Evolutionary conservation across 2,329 filamentous ascomycete species (phyloP).

Genomic region (Fusarium torreyae): DNA sequence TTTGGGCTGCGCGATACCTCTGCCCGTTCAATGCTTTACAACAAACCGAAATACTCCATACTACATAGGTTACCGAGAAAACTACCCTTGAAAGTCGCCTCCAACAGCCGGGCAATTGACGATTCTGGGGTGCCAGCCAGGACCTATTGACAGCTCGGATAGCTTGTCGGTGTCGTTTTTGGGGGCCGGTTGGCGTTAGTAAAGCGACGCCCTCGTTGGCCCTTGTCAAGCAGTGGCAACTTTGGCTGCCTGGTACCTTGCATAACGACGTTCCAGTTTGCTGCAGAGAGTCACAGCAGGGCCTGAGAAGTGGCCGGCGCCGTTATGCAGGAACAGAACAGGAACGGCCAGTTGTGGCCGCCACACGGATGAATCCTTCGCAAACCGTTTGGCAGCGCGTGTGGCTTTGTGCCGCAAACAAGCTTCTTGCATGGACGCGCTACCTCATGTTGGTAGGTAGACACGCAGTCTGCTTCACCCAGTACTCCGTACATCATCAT

Average conservation of each 20-base stretch:
- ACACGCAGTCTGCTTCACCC: constrained; percentile 8
- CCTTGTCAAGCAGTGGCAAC: constrained; percentile 33
- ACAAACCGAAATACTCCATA: constrained; percentile 16
- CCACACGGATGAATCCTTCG: constrained; percentile 34
- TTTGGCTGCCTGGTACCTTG: constrained; percentile 47
- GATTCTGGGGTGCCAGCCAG: constrained; percentile 30
- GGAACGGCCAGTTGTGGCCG: constrained; percentile 41
- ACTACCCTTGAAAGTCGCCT: constrained; percentile 19
- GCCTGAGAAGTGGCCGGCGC: constrained; percentile 41
- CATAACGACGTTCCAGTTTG: constrained; percentile 43
- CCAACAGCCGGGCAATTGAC: constrained; percentile 34
- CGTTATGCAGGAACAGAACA: constrained; percentile 52
- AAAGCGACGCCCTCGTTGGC: constrained; percentile 35
- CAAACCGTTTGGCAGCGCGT: constrained; percentile 28
- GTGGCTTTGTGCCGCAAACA: constrained; percentile 22
- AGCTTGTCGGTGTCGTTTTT: constrained; percentile 27
- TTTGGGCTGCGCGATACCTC: constrained; percentile 4
- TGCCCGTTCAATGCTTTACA: constrained; percentile 11
- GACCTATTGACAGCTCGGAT: constrained; percentile 33
- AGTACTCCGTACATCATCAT: constrained; percentile 12
- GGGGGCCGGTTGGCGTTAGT: constrained; percentile 32
- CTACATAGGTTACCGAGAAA: constrained; percentile 23
- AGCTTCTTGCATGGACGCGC: constrained; percentile 21
- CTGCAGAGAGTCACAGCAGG: constrained; percentile 41
- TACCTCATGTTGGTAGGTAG: constrained; percentile 27